Conservation (phyloP, 768 basidiomycete genomes). For the Tylopilus intermedius region DNA sequence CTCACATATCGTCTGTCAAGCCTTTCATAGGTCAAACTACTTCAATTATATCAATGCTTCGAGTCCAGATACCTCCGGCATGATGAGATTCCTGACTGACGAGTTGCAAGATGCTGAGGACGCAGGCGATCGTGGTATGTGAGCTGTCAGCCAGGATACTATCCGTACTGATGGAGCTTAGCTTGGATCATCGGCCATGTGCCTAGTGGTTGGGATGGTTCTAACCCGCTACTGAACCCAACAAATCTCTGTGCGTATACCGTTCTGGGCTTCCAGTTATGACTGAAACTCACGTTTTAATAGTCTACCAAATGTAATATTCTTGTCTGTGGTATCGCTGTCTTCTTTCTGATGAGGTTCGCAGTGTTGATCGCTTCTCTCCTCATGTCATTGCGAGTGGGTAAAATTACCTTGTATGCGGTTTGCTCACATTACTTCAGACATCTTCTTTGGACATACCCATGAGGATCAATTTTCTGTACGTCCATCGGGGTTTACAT, state of each 20-base stretch:
- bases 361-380: conserved; percentile 69
- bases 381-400: conserved; percentile 72
- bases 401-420: conserved; percentile 22
- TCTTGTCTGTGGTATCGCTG: not conserved
- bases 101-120: conserved; percentile 79
- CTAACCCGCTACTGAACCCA: conserved; percentile 57
- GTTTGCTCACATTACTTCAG: conserved; percentile 30
- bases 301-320: conserved; percentile 47
- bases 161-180: conserved; percentile 19
- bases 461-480: conserved; percentile 72
- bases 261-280: not conserved
- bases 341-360: not conserved
- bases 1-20: conserved; percentile 3
- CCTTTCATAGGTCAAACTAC: conserved; percentile 49
- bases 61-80: conserved; percentile 63
- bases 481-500: conserved; percentile 8
- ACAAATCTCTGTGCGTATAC: conserved; percentile 61
- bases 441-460: conserved; percentile 75
- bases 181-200: conserved; percentile 57
- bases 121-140: conserved; percentile 62
- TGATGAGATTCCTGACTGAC: conserved; percentile 73
- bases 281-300: not conserved
- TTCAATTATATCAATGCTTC: conserved; percentile 78
- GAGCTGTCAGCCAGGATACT: not conserved
- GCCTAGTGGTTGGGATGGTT: conserved; percentile 65